Evolutionary conservation across 495 filamentous ascomycete genomes (phyloP).

Genomic region (Tuber melanosporum): DNA sequence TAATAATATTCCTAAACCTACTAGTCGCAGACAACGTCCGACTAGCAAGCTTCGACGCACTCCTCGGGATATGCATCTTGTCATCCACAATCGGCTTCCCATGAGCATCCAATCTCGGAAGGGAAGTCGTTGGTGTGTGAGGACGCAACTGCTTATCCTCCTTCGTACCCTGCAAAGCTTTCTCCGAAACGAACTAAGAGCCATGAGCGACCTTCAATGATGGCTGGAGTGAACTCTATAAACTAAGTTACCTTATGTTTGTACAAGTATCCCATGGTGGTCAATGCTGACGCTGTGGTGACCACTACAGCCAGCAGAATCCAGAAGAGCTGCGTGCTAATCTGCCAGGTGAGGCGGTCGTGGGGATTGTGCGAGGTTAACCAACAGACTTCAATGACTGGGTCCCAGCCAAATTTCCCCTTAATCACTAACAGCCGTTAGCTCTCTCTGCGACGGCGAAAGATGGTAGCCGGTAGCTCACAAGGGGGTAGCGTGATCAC

Average conservation of each 20-base stretch:
- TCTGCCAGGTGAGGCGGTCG: conserved; percentile 31
- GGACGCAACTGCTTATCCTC: background rate
- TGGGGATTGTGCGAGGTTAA: conserved; percentile 10
- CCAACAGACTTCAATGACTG: conserved; percentile 31
- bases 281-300: conserved; percentile 18
- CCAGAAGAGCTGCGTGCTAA: conserved; percentile 33
- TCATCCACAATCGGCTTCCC: conserved; percentile 14
- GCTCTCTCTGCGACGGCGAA: background rate
- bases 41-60: conserved; percentile 21
- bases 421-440: conserved; percentile 18
- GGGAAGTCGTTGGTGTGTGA: background rate
- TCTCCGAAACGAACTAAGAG: conserved; percentile 13
- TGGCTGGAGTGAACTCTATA: background rate
- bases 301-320: conserved; percentile 26
- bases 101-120: conserved; percentile 27
- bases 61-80: conserved; percentile 8
- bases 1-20: conserved; percentile 18
- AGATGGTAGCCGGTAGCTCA: conserved; percentile 9
- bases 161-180: background rate
- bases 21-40: conserved; percentile 15
- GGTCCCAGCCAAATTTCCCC: conserved; percentile 36
- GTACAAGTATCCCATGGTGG: conserved; percentile 24
- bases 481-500: conserved; percentile 25
- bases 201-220: background rate
- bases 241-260: conserved; percentile 22